Percentiles rank a stretch among this genome's conserved stretches.
Evolutionary conservation across 2,329 filamentous ascomycete species (phyloP).

Genomic region (Beauveria sp.): DNA sequence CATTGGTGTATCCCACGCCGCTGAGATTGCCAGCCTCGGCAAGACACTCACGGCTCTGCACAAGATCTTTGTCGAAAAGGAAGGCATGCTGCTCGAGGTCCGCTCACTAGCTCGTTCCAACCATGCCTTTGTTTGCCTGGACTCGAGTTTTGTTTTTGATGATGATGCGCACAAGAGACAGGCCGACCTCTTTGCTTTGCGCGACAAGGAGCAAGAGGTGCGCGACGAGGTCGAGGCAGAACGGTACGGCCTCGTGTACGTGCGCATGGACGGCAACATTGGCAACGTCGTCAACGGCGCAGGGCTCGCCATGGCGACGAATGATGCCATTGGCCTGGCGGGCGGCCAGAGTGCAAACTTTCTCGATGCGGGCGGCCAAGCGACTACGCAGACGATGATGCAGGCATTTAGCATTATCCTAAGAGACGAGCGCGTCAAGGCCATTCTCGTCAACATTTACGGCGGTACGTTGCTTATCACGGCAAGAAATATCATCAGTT

Average conservation of each 20-base stretch:
- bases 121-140: constrained; percentile 23
- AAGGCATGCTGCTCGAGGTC: constrained; percentile 39
- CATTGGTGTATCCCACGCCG: not conserved
- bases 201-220: constrained; percentile 27
- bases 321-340: constrained; percentile 64
- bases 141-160: constrained; percentile 39
- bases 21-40: constrained; percentile 13
- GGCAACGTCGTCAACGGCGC: constrained; percentile 86
- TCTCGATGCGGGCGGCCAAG: constrained; percentile 83
- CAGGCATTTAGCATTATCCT: constrained; percentile 68
- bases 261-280: constrained; percentile 56
- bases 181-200: constrained; percentile 27
- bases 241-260: constrained; percentile 69
- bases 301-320: constrained; percentile 84
- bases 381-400: constrained; percentile 73
- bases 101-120: constrained; percentile 27
- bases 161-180: constrained; percentile 38
- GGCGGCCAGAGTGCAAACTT: constrained; percentile 73
- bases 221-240: constrained; percentile 31
- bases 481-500: not conserved
- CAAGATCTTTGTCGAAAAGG: constrained; percentile 35
- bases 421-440: constrained; percentile 61
- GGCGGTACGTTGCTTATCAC: constrained; percentile 22
- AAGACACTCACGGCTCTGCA: constrained; percentile 19
- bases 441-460: constrained; percentile 54